phyloP scores from a whole-genome alignment of 2,329 filamentous ascomycete species.

The Pseudogymnoascus sp. region DNA sequence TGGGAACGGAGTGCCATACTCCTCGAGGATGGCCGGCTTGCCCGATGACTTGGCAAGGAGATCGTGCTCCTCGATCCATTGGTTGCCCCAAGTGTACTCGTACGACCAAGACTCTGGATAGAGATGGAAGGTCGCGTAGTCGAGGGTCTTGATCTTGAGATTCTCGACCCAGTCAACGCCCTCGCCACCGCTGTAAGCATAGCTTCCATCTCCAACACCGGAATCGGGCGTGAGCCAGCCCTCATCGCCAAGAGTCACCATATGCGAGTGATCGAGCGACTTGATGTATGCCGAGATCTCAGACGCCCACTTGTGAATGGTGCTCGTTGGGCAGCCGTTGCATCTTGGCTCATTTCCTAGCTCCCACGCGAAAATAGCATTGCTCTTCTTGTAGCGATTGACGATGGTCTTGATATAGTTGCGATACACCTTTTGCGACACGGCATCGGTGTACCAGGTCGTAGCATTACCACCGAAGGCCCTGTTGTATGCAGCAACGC shows the following conservation, averaged over 20 bases:
- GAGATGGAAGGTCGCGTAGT: constrained; percentile 47
- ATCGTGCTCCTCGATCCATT: constrained; percentile 42
- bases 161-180: constrained; percentile 43
- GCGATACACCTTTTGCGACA: constrained; percentile 48
- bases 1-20: constrained; percentile 29
- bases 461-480: constrained; percentile 45
- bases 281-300: constrained; percentile 56
- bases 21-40: constrained; percentile 35
- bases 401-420: constrained; percentile 54
- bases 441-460: constrained; percentile 50
- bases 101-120: constrained; percentile 40
- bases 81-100: constrained; percentile 35
- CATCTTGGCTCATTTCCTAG: constrained; percentile 61
- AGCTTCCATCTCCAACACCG: constrained; percentile 33
- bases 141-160: constrained; percentile 40
- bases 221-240: constrained; percentile 42
- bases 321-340: constrained; percentile 48
- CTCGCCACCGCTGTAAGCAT: constrained; percentile 38
- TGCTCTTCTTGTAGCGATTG: constrained; percentile 49
- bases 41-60: constrained; percentile 30
- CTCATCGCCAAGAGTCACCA: constrained; percentile 59
- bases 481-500: constrained; percentile 50
- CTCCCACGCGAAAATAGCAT: constrained; percentile 61
- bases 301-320: constrained; percentile 54
- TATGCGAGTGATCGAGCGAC: constrained; percentile 50